Percentiles rank a stretch among this genome's conserved stretches.
Conservation (phyloP, 2,329 filamentous ascomycete genomes). For the Claviceps sp. region DNA sequence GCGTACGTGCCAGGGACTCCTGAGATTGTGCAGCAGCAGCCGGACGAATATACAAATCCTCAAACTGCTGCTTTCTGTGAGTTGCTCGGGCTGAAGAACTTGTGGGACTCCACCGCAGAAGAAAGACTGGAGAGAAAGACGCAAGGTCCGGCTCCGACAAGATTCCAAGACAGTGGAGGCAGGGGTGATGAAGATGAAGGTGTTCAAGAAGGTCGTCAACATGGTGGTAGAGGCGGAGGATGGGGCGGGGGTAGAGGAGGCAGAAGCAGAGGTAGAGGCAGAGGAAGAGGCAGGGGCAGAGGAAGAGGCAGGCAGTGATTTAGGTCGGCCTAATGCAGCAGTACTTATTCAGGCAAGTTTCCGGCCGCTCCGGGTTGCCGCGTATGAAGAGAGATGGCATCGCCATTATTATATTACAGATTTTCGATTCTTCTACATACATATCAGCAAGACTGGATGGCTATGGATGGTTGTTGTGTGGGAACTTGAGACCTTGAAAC, state of each 20-base stretch:
- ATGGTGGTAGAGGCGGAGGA: background rate
- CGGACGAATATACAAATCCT: constrained; percentile 71
- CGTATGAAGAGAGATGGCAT: no score
- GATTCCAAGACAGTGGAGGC: constrained; percentile 19
- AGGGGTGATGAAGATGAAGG: constrained; percentile 22
- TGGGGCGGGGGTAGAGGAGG: constrained; percentile 1
- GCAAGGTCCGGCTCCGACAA: constrained; percentile 39
- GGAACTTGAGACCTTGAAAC: no score
- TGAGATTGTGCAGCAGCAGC: constrained; percentile 47
- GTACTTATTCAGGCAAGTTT: no score
- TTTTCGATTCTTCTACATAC: no score
- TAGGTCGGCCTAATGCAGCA: background rate
- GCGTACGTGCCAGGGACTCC: constrained; percentile 46
- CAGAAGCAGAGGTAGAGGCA: background rate
- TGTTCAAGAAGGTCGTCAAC: constrained; percentile 7
- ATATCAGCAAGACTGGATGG: no score
- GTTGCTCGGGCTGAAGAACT: constrained; percentile 62
- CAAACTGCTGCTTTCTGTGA: constrained; percentile 77
- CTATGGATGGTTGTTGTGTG: no score
- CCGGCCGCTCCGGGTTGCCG: no score
- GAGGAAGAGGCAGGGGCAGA: background rate
- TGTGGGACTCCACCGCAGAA: constrained; percentile 58
- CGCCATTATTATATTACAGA: no score
- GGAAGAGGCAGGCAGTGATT: background rate
- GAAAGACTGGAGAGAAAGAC: constrained; percentile 48